Evolutionary conservation across 1,284 basidiomycete genomes (phyloP), one percentile per base, ranked within the genome.

Genomic region (Kwoniella shivajii): DNA sequence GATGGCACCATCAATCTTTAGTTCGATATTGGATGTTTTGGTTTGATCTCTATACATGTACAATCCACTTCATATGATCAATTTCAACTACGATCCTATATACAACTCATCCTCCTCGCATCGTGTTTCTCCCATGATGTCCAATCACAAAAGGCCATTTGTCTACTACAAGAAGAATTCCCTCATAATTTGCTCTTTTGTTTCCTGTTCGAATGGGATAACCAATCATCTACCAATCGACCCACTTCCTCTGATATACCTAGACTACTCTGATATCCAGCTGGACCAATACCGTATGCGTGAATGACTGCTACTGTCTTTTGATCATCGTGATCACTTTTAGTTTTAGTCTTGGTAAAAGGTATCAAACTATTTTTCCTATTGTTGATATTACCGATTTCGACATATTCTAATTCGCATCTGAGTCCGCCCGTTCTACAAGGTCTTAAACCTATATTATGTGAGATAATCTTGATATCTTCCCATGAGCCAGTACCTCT

Each of bases 371-470:
- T 9, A 36, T 46, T 31, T 16, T 50, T 24, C 13, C 46, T 38
- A n/a, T 52, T 50, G 18, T 11, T 33, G 5, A 30, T 29, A n/a
- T 45, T 29, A 16, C 82, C 80, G 10, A 83, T 53, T 33, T 65
- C 63, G 48, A 82, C 65, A 72, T 77, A 81, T 64, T 87, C 84
- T 4, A 83, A 71, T 61, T 90, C 88, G 16, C 90, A 78, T 41
- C 89, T 80, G 7, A 88, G 78, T 0, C 88, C 89, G 18, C 85
- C 86, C 37, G 81, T 82, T 50, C 89, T 80, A 2, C 79, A 84
- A 0, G 90, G 89, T n/a, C 90, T 80, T 33, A 90, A 75, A 0
- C 88, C 90, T 50, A 86, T 86, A 63, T 85, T 85, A 71, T 86
- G 85, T n/a, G 76, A 73, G 18, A 86, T 69, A 27, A 88, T 78